Conservation (phyloP, 2,329 filamentous ascomycete species). For the Lasiodiplodia sp. region DNA sequence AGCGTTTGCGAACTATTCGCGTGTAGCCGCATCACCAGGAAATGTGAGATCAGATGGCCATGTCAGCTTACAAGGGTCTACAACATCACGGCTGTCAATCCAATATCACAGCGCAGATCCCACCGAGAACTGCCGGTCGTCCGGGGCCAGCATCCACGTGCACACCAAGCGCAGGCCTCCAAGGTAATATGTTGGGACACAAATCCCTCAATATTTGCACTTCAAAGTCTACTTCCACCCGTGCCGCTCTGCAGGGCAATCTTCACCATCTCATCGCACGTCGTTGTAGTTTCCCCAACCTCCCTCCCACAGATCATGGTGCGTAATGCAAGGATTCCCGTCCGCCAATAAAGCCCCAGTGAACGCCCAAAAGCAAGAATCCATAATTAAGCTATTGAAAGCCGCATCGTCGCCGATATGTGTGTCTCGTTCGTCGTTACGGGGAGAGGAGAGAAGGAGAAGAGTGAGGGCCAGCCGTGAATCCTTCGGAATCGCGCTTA, state of each 20-base stretch:
- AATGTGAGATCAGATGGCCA: neutral
- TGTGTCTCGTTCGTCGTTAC: constrained; percentile 23
- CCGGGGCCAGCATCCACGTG: neutral
- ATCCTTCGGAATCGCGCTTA: constrained; percentile 3
- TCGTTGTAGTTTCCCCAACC: constrained; percentile 9
- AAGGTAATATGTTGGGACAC: neutral
- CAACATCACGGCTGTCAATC: neutral
- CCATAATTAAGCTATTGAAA: constrained; percentile 21
- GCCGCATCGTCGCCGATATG: constrained; percentile 20
- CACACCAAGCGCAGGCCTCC: neutral
- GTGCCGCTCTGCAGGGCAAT: neutral
- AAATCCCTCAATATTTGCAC: neutral
- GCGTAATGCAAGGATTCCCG: constrained; percentile 13
- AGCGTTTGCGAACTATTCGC: neutral
- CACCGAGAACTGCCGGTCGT: neutral
- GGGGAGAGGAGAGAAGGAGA: constrained; percentile 10
- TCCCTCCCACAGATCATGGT: constrained; percentile 4
- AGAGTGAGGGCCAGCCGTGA: constrained; percentile 4
- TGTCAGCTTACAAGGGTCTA: neutral
- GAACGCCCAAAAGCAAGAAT: constrained; percentile 27
- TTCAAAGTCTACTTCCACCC: constrained; percentile 1
- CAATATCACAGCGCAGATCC: no score
- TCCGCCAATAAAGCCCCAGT: constrained; percentile 14
- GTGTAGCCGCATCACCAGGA: neutral
- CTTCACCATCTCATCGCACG: neutral